Evolutionary conservation across 805 yeast species (phyloP).

Genomic region (Lipomyces yamadae): DNA sequence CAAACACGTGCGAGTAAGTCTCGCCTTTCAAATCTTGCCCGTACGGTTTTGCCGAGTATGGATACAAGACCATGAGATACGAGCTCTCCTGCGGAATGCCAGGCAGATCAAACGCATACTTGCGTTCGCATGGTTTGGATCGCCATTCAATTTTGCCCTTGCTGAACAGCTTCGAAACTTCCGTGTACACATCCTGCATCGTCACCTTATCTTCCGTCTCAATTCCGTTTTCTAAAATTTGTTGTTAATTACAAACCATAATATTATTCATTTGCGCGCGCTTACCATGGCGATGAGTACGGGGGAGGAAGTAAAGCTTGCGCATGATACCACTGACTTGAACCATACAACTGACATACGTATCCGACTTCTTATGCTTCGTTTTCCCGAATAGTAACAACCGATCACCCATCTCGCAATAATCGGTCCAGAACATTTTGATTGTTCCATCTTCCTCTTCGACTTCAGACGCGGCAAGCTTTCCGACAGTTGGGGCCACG

Average conservation of each 20-base stretch:
- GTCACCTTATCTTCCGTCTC: constrained; percentile 50
- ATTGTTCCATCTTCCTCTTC: constrained; percentile 55
- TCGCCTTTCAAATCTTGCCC: constrained; percentile 74
- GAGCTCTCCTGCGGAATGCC: constrained; percentile 79
- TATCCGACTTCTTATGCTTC: constrained; percentile 55
- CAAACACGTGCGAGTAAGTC: constrained; percentile 79
- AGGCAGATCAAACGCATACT: constrained; percentile 86
- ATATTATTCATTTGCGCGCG: not conserved
- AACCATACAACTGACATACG: constrained; percentile 72
- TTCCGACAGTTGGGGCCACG: constrained; percentile 21
- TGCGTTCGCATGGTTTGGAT: constrained; percentile 72
- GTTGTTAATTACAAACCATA: not conserved
- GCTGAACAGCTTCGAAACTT: constrained; percentile 68
- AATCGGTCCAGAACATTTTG: constrained; percentile 89
- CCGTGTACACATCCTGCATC: constrained; percentile 75
- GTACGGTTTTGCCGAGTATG: constrained; percentile 55
- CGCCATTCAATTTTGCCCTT: constrained; percentile 67
- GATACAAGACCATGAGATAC: constrained; percentile 77
- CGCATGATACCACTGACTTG: constrained; percentile 72
- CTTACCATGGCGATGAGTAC: constrained; percentile 47
- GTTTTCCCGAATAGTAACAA: constrained; percentile 78
- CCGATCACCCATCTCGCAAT: constrained; percentile 71
- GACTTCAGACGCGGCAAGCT: constrained; percentile 45
- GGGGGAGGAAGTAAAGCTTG: constrained; percentile 79
- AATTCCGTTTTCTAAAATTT: constrained; percentile 45